Percentiles rank a stretch among this genome's conserved stretches.
These are phyloP conservation scores for Leccinum fuscescens DNA, from an alignment of 1,284 basidiomycete genomes.

Conservation along the genomic window DNA sequence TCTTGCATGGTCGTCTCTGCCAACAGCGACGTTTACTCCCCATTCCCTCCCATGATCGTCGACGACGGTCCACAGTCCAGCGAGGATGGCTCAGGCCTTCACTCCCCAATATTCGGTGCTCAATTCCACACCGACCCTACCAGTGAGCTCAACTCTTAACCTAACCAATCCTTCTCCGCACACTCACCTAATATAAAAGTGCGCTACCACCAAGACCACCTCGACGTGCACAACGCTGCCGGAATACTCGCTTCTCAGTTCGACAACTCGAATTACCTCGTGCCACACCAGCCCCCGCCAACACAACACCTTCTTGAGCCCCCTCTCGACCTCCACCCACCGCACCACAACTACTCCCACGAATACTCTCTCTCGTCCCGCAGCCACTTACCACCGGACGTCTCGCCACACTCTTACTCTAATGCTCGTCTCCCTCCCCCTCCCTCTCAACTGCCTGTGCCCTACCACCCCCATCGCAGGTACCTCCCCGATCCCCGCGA, in stretches of 20 bases:
- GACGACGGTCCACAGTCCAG: conserved; percentile 68
- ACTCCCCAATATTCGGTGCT: conserved; percentile 62
- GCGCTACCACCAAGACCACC: conserved; percentile 61
- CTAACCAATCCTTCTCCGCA: conserved; percentile 33
- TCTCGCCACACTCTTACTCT: conserved; percentile 39
- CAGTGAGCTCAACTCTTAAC: conserved; percentile 41
- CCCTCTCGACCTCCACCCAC: conserved; percentile 36
- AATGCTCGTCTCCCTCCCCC: conserved; percentile 40
- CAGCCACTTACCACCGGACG: conserved; percentile 44
- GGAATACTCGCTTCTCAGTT: conserved; percentile 48
- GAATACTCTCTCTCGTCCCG: conserved; percentile 35
- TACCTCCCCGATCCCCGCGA: conserved; percentile 49
- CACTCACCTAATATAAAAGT: conserved; percentile 51
- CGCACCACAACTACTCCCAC: conserved; percentile 26
- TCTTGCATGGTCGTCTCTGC: conserved; percentile 52
- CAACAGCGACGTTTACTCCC: conserved; percentile 53
- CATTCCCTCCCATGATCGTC: conserved; percentile 50
- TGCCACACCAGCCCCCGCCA: conserved; percentile 9
- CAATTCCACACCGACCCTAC: conserved; percentile 48
- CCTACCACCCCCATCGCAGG: conserved; percentile 43
- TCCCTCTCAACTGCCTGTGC: conserved; percentile 37
- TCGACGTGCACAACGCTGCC: conserved; percentile 47
- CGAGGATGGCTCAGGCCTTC: conserved; percentile 68
- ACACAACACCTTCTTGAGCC: conserved; percentile 40
- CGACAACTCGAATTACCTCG: conserved; percentile 39